A percentile compares a stretch with the other conserved stretches of the same genome.
Evolutionary conservation across 2,329 filamentous ascomycete species (phyloP).

Genomic region (Trichoderma afroharzianum): DNA sequence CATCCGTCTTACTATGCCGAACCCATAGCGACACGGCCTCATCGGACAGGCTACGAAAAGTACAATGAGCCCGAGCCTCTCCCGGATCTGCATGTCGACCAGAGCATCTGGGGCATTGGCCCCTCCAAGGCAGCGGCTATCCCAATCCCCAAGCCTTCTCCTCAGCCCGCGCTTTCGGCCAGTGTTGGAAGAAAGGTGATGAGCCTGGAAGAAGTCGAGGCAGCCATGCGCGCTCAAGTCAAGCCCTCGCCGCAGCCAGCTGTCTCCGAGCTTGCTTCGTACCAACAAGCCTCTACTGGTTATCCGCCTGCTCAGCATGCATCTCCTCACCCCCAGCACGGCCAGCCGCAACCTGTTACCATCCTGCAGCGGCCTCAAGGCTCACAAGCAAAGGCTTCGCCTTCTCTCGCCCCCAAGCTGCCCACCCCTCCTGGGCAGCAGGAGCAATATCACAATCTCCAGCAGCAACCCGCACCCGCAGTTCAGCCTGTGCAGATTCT

Average conservation of each 20-base stretch:
- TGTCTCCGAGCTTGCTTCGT: slow-evolving; percentile 31
- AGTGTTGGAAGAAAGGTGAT: slow-evolving; percentile 68
- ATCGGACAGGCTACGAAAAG: slow-evolving; percentile 83
- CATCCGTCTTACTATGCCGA: slow-evolving; percentile 28
- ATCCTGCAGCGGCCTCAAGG: slow-evolving; percentile 54
- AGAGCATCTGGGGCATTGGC: slow-evolving; percentile 83
- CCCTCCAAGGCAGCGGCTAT: slow-evolving; percentile 42
- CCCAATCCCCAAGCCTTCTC: neutral
- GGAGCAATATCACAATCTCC: slow-evolving; percentile 28
- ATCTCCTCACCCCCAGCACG: slow-evolving; percentile 22
- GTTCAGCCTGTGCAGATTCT: slow-evolving; percentile 69
- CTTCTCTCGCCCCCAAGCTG: slow-evolving; percentile 30
- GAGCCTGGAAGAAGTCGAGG: slow-evolving; percentile 96
- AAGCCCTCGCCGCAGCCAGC: slow-evolving; percentile 45
- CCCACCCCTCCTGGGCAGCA: slow-evolving; percentile 23
- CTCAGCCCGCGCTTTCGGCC: slow-evolving; percentile 25
- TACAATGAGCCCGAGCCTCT: slow-evolving; percentile 82
- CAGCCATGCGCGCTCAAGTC: slow-evolving; percentile 74
- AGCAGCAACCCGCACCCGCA: slow-evolving; percentile 35
- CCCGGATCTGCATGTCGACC: slow-evolving; percentile 87
- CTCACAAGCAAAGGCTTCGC: slow-evolving; percentile 37
- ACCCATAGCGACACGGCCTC: slow-evolving; percentile 54
- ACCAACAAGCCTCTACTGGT: slow-evolving; percentile 27
- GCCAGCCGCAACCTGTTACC: slow-evolving; percentile 48
- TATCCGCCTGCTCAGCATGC: slow-evolving; percentile 23